phyloP scores from a whole-genome alignment of 495 filamentous ascomycete species.

The Hyphodiscus hymeniophilus region DNA sequence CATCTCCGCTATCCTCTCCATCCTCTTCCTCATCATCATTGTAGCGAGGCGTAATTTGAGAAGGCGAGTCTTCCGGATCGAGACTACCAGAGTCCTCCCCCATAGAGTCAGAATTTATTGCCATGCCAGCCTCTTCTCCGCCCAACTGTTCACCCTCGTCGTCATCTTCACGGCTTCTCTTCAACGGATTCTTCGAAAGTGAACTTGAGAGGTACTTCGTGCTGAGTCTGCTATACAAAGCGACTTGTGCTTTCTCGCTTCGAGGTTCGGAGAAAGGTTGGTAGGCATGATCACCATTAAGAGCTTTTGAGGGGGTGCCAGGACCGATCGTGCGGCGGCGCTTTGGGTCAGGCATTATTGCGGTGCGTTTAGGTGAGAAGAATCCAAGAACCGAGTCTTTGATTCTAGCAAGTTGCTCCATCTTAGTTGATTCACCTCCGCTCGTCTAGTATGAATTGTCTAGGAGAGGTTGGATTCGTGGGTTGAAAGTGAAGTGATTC shows the following conservation, averaged over 20 bases:
- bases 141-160: conserved; percentile 7
- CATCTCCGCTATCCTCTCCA: background rate
- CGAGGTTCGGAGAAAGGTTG: conserved; percentile 15
- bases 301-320: conserved; percentile 1
- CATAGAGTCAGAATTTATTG: background rate
- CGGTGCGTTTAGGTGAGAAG: conserved; percentile 16
- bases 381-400: conserved; percentile 14
- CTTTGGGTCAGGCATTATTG: conserved; percentile 5
- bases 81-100: background rate
- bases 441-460: no score
- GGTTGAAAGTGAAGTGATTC: no score
- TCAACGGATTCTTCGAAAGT: conserved; percentile 11
- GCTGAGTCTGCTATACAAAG: background rate
- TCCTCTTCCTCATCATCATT: conserved; percentile 10
- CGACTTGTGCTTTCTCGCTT: conserved; percentile 9
- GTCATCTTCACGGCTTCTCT: conserved; percentile 12
- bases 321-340: conserved; percentile 21
- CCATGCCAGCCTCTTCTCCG: background rate
- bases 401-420: conserved; percentile 17
- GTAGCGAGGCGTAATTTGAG: conserved; percentile 1
- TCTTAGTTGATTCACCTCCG: background rate
- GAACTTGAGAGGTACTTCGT: conserved; percentile 11
- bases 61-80: background rate
- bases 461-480: no score
- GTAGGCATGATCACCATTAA: background rate